Base-by-base conservation (phyloP, 176 grass and related monocot genomes). In the Oryza meridionalis region DNA sequence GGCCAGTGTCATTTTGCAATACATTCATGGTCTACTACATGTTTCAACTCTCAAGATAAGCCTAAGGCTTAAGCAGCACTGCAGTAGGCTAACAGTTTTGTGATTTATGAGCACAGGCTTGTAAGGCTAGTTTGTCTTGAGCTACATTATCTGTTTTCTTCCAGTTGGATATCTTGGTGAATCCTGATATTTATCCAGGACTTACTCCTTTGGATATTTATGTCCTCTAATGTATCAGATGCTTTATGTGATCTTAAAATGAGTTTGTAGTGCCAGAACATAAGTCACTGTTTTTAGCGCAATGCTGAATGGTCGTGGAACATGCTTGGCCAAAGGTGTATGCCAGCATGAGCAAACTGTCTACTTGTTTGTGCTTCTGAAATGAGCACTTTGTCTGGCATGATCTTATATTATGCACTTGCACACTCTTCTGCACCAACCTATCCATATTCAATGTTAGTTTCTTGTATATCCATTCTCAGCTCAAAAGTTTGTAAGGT, bases 191-290 rank as follows among this genome's bases (percentile, higher is more conserved):
- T 5, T 2, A n/a, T 19, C 24, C 26, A 47, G 25, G 70, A 10
- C 19, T 85, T 79, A 15, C 31, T 69, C 15, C 70, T 32, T 70
- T 12, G 24, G 31, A 45, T 81, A 11, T 7, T 53, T 32, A 35
- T 21, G 43, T 13, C 76, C 50, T 77, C 11, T 43, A 43, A 44
- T 33, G 44, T 45, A 65, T 84, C 9, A 25, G 19, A 11, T 88
- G 10, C 17, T 68, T 84, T 80, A 32, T 29, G 29, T 50, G 13
- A 5, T 44, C 11, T 5, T 53, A 58, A 81, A 31, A 16, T 53
- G 0, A 35, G 59, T 35, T 65, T 37, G 12, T 3, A 31, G 15
- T 81, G 61, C n/a, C 6, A 24, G 32, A 43, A 37, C 15, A 73
- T 35, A 32, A 10, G 67, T 51, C 3, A 31, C 14, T 6, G 5